Base-by-base conservation (phyloP, 1,139 yeast species). In the Entelexis paramagnoliae region DNA sequence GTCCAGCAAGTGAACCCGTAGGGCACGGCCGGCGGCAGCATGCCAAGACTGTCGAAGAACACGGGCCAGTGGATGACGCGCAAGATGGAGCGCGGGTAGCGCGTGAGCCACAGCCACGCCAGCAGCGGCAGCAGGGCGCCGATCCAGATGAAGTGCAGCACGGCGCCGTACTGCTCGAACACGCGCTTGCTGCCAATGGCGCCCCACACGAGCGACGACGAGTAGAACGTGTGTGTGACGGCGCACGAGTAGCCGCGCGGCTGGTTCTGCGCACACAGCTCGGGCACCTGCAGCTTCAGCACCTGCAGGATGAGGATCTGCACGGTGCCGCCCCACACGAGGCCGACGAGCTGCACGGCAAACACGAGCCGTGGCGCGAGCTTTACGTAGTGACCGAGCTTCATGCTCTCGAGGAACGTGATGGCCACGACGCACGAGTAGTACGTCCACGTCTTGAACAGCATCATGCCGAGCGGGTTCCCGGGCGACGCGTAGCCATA, bases 401-500 rank as follows among this genome's bases (percentile, higher is more conserved):
- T 81, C 72, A 78, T 77, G 61, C 79, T 83, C 22, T 72, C 68
- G 41, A 77, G 69, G 63, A 74, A 80, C 48, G 73, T 69, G 46
- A 77, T 71, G 0, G 83, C 83, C 60, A 79, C 83, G 5, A 71
- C 70, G 60, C 77, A 77, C 43, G 80, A 75, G 57, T 77, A 77
- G 64, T 73, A 78, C 13, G 84, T 83, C 60, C 73, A 73, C 2
- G 81, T 75, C 63, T 80, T 80, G 65, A 79, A 72, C 59, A 78
- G 72, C 72, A 78, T 78, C 67, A 78, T 71, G 2, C 83, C 83
- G 30, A 77, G 63, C 1, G 83, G 83, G 48, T 74, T 72, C 11
- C 85, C 85, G 2, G 84, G 84, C 26, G 77, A 64, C 53, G 80
- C 72, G 62, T 79, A 81, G 8, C 87, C 87, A 42, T 76, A 72